Evolutionary conservation across 108 stramenopile species (phyloP).

Genomic region (Nannochloropsis granulata): DNA sequence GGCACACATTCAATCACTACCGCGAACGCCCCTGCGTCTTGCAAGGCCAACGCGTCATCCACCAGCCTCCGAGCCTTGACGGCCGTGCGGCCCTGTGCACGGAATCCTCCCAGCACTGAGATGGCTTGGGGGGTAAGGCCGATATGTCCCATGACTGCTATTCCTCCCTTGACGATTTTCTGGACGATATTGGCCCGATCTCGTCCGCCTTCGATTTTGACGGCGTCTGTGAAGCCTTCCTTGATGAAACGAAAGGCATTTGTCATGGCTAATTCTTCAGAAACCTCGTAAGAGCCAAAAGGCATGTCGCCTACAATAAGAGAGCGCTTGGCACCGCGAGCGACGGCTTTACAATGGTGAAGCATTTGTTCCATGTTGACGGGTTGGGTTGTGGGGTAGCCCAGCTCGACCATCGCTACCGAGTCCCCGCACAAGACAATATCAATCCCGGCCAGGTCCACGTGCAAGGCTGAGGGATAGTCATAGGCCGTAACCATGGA

Average conservation of each 20-base stretch:
- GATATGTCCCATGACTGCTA: conserved; percentile 95
- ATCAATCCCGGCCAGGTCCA: conserved; percentile 87
- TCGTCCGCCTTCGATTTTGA: conserved; percentile 72
- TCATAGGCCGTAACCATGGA: conserved; percentile 80
- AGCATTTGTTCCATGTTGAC: conserved; percentile 90
- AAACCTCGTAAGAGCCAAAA: conserved; percentile 81
- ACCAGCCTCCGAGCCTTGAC: conserved; percentile 52
- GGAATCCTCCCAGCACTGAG: conserved; percentile 83
- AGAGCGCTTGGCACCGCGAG: conserved; percentile 39
- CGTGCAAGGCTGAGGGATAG: conserved; percentile 90
- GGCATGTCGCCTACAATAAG: conserved; percentile 96
- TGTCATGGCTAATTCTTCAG: conserved; percentile 62
- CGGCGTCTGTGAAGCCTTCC: conserved; percentile 39
- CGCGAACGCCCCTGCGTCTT: conserved; percentile 87
- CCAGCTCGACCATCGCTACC: conserved; percentile 47
- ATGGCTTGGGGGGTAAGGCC: conserved; percentile 94
- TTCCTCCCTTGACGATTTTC: conserved; percentile 77
- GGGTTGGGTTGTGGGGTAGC: conserved; percentile 86
- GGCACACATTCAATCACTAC: conserved; percentile 95
- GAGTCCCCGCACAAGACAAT: conserved; percentile 53
- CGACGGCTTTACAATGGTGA: conserved; percentile 63
- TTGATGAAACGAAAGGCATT: conserved; percentile 80
- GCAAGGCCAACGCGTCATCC: conserved; percentile 75
- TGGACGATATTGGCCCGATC: conserved; percentile 49
- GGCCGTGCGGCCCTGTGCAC: conserved; percentile 91